These are phyloP conservation scores for Macrophomina pseudophaseolina DNA, from an alignment of 2,329 filamentous ascomycete genomes.

Conservation along the genomic window DNA sequence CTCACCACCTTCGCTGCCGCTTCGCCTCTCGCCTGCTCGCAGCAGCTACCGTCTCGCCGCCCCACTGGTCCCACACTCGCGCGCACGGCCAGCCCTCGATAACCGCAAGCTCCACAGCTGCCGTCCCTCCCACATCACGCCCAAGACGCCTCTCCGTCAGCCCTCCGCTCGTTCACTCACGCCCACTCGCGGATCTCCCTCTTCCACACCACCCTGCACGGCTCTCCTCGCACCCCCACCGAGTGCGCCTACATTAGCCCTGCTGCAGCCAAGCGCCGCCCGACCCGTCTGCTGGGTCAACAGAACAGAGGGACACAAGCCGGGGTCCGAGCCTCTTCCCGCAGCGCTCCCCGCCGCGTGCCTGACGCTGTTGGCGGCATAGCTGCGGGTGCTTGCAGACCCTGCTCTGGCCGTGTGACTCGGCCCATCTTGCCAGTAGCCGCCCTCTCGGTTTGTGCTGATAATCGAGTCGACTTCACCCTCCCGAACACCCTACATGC, in stretches of 20 bases:
- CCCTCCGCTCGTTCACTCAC: slow-evolving; percentile 3
- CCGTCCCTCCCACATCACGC: slow-evolving; percentile 10
- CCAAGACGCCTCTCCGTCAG: background rate
- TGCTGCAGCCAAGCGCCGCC: slow-evolving; percentile 26
- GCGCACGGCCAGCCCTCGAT: slow-evolving; percentile 15
- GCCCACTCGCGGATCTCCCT: slow-evolving; percentile 8
- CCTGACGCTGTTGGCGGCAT: slow-evolving; percentile 21
- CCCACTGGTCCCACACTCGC: slow-evolving; percentile 7
- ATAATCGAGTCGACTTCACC: background rate
- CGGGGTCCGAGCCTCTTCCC: slow-evolving; percentile 20
- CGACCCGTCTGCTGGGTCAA: slow-evolving; percentile 14
- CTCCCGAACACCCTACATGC: slow-evolving; percentile 20
- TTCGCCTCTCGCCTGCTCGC: background rate
- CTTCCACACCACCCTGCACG: slow-evolving; percentile 2
- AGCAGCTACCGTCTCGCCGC: background rate
- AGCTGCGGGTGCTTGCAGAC: slow-evolving; percentile 26
- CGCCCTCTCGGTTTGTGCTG: background rate
- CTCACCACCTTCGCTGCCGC: background rate
- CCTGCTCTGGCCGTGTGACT: slow-evolving; percentile 26
- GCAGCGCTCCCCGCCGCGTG: slow-evolving; percentile 19
- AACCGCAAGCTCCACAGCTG: slow-evolving; percentile 14
- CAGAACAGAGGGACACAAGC: slow-evolving; percentile 18
- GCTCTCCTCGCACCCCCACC: slow-evolving; percentile 19
- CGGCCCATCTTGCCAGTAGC: background rate
- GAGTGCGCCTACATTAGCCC: slow-evolving; percentile 1